Percentiles rank a stretch among this genome's conserved stretches.
These are phyloP conservation scores for Kodamaea kaohsiungensis DNA, from an alignment of 805 yeast species.

Conservation along the genomic window DNA sequence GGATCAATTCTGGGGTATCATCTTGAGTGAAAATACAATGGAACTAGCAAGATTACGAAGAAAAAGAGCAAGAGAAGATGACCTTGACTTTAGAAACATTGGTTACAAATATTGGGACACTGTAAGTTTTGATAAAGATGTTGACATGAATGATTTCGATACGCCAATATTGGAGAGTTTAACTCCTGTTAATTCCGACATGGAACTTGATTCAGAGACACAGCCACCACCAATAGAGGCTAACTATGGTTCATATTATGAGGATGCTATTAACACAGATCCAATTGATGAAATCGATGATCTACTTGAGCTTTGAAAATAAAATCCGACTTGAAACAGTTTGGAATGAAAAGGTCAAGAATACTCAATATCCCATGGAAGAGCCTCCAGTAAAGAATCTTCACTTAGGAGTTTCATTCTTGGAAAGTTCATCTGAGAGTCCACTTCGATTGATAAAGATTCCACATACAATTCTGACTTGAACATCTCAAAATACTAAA, in stretches of 20 bases:
- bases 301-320: too few relatives aligned
- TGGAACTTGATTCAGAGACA: slow-evolving; percentile 12
- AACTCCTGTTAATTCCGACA: slow-evolving; percentile 10
- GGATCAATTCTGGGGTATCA: slow-evolving; percentile 25
- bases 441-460: too few relatives aligned
- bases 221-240: slow-evolving; percentile 13
- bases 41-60: slow-evolving; percentile 17
- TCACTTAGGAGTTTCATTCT: too few relatives aligned
- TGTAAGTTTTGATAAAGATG: slow-evolving; percentile 10
- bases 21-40: slow-evolving; percentile 27
- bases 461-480: too few relatives aligned
- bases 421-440: too few relatives aligned
- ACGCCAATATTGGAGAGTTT: background rate
- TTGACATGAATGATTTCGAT: slow-evolving; percentile 5
- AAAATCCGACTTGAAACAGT: too few relatives aligned
- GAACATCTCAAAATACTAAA: too few relatives aligned
- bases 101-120: slow-evolving; percentile 21
- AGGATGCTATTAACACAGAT: slow-evolving; percentile 5
- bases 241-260: slow-evolving; percentile 21
- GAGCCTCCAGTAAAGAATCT: too few relatives aligned
- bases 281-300: background rate
- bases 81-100: slow-evolving; percentile 20
- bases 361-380: too few relatives aligned
- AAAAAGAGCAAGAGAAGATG: slow-evolving; percentile 6
- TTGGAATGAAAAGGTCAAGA: too few relatives aligned